Percentiles rank a stretch among this genome's conserved stretches.
These are phyloP conservation scores for Aspergillus ellipticus DNA, from an alignment of 495 filamentous ascomycete species.

Conservation along the genomic window DNA sequence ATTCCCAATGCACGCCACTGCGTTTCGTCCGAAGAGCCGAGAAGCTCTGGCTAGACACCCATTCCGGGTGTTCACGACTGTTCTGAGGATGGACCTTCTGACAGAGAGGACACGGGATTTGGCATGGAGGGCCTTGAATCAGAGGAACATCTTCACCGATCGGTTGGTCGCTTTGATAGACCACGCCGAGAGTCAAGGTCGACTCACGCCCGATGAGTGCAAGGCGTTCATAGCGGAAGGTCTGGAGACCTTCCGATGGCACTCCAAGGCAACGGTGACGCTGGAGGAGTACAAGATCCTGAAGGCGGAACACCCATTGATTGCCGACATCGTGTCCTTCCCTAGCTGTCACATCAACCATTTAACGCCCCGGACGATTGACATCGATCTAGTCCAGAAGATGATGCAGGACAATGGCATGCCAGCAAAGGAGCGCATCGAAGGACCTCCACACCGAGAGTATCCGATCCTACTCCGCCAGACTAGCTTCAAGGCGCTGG, in stretches of 20 bases:
- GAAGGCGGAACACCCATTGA: slow-evolving; percentile 34
- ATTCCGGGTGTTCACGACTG: slow-evolving; percentile 43
- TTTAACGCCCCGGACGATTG: slow-evolving; percentile 41
- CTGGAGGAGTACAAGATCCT: slow-evolving; percentile 34
- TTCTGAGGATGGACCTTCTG: slow-evolving; percentile 36
- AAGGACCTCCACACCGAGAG: slow-evolving; percentile 33
- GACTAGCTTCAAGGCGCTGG: slow-evolving; percentile 41
- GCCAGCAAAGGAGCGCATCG: slow-evolving; percentile 38
- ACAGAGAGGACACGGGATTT: slow-evolving; percentile 23
- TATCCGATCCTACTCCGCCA: slow-evolving; percentile 40
- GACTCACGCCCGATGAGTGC: slow-evolving; percentile 17
- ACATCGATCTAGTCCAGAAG: slow-evolving; percentile 37
- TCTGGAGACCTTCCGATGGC: slow-evolving; percentile 39
- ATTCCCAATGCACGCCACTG: slow-evolving; percentile 43
- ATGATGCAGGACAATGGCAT: slow-evolving; percentile 31
- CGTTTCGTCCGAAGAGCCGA: slow-evolving; percentile 31
- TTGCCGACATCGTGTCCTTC: slow-evolving; percentile 43
- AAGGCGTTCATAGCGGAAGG: slow-evolving; percentile 32
- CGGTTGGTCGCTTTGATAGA: slow-evolving; percentile 26
- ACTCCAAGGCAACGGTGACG: slow-evolving; percentile 33
- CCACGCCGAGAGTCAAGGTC: slow-evolving; percentile 18
- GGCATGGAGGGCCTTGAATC: slow-evolving; percentile 23
- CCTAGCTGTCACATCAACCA: slow-evolving; percentile 43
- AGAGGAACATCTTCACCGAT: slow-evolving; percentile 35
- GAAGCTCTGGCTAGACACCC: slow-evolving; percentile 30